Percentiles rank a stretch among this genome's conserved stretches.
Evolutionary conservation across 805 yeast genomes (phyloP).

Genomic region (Wickerhamiella musiphila): DNA sequence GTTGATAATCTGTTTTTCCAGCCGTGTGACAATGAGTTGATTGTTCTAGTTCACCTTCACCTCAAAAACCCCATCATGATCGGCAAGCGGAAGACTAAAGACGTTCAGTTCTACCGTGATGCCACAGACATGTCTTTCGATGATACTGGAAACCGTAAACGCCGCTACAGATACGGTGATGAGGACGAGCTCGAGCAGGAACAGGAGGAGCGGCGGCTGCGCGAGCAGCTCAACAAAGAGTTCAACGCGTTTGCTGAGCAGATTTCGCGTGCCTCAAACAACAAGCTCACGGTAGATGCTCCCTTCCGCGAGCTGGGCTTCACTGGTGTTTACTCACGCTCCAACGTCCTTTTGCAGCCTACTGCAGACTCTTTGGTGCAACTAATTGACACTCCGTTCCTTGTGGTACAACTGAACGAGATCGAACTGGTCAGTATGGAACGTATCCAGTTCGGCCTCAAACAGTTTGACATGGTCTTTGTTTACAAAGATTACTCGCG

Average conservation of each 20-base stretch:
- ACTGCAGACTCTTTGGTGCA: conserved; percentile 94
- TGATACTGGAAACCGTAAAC: conserved; percentile 88
- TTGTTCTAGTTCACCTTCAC: conserved; percentile 84
- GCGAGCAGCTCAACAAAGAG: conserved; percentile 79
- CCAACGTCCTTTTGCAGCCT: conserved; percentile 89
- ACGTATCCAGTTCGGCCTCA: conserved; percentile 92
- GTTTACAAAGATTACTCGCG: conserved; percentile 78
- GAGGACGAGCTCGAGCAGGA: conserved; percentile 98
- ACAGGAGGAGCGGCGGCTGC: conserved; percentile 91
- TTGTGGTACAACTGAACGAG: conserved; percentile 79
- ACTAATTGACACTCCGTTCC: conserved; percentile 83
- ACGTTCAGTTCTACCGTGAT: conserved; percentile 90
- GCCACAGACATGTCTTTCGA: conserved; percentile 93
- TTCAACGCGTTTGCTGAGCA: conserved; percentile 77
- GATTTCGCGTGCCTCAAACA: conserved; percentile 75
- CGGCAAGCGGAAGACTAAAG: conserved; percentile 89
- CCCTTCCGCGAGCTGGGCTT: conserved; percentile 95
- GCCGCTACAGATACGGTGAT: conserved; percentile 80
- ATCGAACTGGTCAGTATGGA: conserved; percentile 90
- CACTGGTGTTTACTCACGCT: conserved; percentile 92
- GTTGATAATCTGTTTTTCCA: conserved; percentile 90
- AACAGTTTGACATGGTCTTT: conserved; percentile 93
- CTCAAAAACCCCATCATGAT: conserved; percentile 84
- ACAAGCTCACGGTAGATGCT: conserved; percentile 71
- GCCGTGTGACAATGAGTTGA: conserved; percentile 86